Percentiles rank a stretch among this genome's conserved stretches.
These are phyloP conservation scores for Ceratocystis lukuohia DNA, from an alignment of 2,329 filamentous ascomycete genomes.

Conservation along the genomic window DNA sequence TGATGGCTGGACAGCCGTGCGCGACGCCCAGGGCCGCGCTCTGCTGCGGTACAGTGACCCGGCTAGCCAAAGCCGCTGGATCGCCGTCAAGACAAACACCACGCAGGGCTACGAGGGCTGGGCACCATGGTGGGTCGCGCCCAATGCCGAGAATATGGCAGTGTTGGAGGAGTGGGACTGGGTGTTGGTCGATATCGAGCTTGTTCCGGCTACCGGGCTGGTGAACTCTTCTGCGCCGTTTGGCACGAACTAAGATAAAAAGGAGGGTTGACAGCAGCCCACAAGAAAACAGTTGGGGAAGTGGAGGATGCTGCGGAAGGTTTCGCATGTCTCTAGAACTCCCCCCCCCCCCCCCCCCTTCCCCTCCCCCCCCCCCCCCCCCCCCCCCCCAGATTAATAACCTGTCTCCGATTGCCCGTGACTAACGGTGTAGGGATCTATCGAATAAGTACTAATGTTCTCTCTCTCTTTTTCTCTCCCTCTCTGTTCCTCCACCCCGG, in stretches of 20 bases:
- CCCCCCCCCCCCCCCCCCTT: not conserved
- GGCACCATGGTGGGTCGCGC: slow-evolving; percentile 18
- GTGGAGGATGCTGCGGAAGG: not conserved
- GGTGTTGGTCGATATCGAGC: slow-evolving; percentile 14
- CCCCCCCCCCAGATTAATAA: not conserved
- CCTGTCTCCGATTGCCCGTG: not conserved
- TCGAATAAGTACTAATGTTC: not conserved
- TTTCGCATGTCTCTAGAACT: too few species aligned
- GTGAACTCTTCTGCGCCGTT: slow-evolving; percentile 17
- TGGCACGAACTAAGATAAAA: slow-evolving; percentile 12
- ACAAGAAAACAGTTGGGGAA: not conserved
- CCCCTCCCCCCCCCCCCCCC: too few species aligned
- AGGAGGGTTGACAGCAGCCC: not conserved
- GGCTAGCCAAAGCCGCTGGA: slow-evolving; percentile 12
- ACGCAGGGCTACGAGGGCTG: slow-evolving; percentile 16
- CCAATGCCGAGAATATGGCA: not conserved
- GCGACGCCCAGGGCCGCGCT: slow-evolving; percentile 4
- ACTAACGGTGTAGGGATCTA: not conserved
- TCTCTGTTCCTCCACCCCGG: not conserved
- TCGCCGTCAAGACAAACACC: slow-evolving; percentile 18
- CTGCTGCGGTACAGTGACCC: slow-evolving; percentile 13
- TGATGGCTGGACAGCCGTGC: slow-evolving; percentile 9
- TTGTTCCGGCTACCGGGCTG: slow-evolving; percentile 15
- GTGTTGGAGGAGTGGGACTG: slow-evolving; percentile 13
- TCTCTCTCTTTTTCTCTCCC: not conserved